Evolutionary conservation across 306 rosid species (phyloP).

Genomic region (Fagus sylvatica): DNA sequence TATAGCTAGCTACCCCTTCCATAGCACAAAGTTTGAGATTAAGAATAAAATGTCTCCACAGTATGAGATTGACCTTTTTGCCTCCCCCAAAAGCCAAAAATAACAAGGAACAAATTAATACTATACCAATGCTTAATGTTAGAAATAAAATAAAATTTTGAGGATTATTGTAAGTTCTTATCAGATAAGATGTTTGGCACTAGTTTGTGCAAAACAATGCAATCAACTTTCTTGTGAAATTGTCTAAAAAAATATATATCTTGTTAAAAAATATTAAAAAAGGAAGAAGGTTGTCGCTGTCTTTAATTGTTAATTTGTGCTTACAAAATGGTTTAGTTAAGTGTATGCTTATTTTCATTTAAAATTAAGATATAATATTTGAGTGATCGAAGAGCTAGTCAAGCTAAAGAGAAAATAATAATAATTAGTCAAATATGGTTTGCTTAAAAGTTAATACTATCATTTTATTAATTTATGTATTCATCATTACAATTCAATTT

Average conservation of each 20-base stretch:
- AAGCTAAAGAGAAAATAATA: constrained; percentile 1
- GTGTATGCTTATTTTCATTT: neutral
- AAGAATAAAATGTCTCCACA: too few species aligned
- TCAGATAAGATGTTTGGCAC: constrained; percentile 26
- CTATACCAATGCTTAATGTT: constrained; percentile 1
- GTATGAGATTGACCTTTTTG: constrained; percentile 23
- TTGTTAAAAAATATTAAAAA: neutral
- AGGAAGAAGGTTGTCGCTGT: neutral
- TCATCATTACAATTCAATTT: constrained; percentile 5
- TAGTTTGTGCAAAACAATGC: constrained; percentile 17
- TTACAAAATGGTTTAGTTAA: neutral
- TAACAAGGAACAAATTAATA: constrained; percentile 11
- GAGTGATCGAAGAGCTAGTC: neutral
- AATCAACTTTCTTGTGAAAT: neutral
- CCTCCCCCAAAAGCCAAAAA: constrained; percentile 32
- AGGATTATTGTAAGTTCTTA: constrained; percentile 7
- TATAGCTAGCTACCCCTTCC: too few species aligned
- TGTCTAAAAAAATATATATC: too few species aligned
- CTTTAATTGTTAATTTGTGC: neutral
- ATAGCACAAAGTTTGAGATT: neutral
- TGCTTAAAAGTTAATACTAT: constrained; percentile 9
- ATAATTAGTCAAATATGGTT: constrained; percentile 37
- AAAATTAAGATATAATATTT: neutral
- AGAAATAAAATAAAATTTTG: neutral
- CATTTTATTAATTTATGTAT: neutral